Base-by-base conservation (phyloP, 1,139 yeast species). In the Magnusiomyces ingens region DNA sequence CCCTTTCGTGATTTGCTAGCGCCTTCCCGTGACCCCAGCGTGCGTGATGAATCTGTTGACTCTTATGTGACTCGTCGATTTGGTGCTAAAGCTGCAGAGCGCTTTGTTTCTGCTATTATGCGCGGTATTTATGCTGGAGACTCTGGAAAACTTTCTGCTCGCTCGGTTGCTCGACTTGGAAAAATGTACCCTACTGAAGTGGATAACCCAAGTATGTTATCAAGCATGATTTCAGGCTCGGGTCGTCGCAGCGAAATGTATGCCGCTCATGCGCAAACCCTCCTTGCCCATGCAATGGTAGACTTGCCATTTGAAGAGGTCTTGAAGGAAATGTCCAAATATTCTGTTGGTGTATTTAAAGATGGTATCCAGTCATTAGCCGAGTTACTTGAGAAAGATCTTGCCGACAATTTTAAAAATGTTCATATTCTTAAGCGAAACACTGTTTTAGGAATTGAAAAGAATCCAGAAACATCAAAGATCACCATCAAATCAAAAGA, bases 91-190 rank as follows among this genome's bases (percentile, higher is more conserved):
- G 58, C 89, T 5, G 77, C 88, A 1, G 78, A 80, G 50, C 82
- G 86, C 54, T 70, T 93, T 13, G 69, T 85, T 17, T 87, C 96
- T 67, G 98, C 96, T 0, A 71, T 91, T 2, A 73, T 85, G 64
- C 90, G 90, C 64, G 99, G 99, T 0, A 82, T 93, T 1, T 93
- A 90, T 67, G 97, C 96, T 3, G 97, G 95, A 1, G 95, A 91
- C 67, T 76, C 82, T 2, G 65, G 76, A 11, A 73, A 79, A 56
- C 71, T 93, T 47, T 86, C 96, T 69, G 81, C 85, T 0, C 71
- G 78, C 21, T 74, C 85, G 1, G 77, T 85, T 17, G 62, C 70
- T 0, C 55, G 71, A 17, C 58, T 69, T 43, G 64, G 62, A 52
- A 58, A 70, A 13, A 63, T 88, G 57, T 79, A 76, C 50, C 71